Percentiles rank a stretch among this genome's conserved stretches.
These are phyloP conservation scores for Theileria orientalis DNA, from an alignment of 169 alveolate genomes.

Conservation along the genomic window DNA sequence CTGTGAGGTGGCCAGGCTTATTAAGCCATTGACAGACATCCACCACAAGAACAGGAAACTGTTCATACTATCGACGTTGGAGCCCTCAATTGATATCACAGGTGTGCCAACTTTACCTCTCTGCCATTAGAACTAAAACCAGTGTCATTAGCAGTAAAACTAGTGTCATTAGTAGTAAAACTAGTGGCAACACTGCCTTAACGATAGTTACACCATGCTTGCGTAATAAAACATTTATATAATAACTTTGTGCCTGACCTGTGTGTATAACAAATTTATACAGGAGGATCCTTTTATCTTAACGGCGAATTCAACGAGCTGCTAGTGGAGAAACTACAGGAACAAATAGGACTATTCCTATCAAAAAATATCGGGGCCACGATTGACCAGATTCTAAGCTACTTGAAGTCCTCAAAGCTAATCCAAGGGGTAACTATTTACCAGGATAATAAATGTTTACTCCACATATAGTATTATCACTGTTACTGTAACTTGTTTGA, in stretches of 20 bases:
- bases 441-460: not conserved
- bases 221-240: no score
- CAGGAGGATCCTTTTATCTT: conserved; percentile 89
- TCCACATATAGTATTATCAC: not conserved
- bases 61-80: conserved; percentile 83
- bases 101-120: no score
- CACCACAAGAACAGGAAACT: conserved; percentile 87
- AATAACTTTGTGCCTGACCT: no score
- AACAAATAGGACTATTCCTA: conserved; percentile 56
- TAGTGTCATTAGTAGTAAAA: conserved; percentile 63
- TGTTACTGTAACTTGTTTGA: not conserved
- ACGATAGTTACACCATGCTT: no score
- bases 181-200: no score
- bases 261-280: no score
- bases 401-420: conserved; percentile 56
- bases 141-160: not conserved
- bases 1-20: conserved; percentile 81
- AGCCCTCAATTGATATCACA: conserved; percentile 85
- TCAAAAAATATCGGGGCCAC: conserved; percentile 68
- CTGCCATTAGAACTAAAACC: no score
- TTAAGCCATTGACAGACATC: conserved; percentile 85
- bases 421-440: conserved; percentile 42
- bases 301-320: conserved; percentile 88
- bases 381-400: conserved; percentile 58
- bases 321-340: conserved; percentile 80